A percentile compares a stretch with the other conserved stretches of the same genome.
Conservation (phyloP, 176 grass and related monocot genomes). For the Oryza officinalis region DNA sequence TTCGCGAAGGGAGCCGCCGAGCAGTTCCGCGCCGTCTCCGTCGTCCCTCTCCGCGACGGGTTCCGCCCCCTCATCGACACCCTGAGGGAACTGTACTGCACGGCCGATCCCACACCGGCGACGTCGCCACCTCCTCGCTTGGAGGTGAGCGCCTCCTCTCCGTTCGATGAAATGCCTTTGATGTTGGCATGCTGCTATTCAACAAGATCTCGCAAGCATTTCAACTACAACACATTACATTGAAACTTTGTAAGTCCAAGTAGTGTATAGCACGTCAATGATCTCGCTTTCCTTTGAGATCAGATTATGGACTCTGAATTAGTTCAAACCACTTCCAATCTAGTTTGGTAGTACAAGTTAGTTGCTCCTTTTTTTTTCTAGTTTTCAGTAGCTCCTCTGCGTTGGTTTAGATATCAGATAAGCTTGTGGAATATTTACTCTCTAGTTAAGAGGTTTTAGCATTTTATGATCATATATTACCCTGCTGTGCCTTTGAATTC, state of each 20-base stretch:
- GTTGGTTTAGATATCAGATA: background rate
- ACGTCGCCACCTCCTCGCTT: background rate
- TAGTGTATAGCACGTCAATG: background rate
- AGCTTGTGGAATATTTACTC: background rate
- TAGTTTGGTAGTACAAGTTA: background rate
- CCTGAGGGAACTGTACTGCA: constrained; percentile 43
- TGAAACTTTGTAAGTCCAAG: background rate
- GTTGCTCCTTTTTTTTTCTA: background rate
- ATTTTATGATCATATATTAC: background rate
- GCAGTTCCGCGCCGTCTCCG: constrained; percentile 53
- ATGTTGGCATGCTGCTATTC: background rate
- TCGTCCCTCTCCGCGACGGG: constrained; percentile 58
- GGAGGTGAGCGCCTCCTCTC: background rate
- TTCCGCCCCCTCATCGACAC: constrained; percentile 62
- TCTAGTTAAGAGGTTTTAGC: background rate
- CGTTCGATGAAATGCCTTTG: constrained; percentile 33
- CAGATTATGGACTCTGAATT: background rate
- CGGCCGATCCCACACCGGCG: background rate
- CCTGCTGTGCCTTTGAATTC: background rate
- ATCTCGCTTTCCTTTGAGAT: constrained; percentile 4
- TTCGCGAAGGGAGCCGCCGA: constrained; percentile 53
- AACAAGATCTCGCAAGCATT: background rate
- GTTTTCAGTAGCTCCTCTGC: background rate
- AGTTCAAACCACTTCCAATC: background rate
- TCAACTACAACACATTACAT: background rate